Evolutionary conservation across 2,329 filamentous ascomycete genomes (phyloP).

Genomic region (Claviceps maximensis): DNA sequence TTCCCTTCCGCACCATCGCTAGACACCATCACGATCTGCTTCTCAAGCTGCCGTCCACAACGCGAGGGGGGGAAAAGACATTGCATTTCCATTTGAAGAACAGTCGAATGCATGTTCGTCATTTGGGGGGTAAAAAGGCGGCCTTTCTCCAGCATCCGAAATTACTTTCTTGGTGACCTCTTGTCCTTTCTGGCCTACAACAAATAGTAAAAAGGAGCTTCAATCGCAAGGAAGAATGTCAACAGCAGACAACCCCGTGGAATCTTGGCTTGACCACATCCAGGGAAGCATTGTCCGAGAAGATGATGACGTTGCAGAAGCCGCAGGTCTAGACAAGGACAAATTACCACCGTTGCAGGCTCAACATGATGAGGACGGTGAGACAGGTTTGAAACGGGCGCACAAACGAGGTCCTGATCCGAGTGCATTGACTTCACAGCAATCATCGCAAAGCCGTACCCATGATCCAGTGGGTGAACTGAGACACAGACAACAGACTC

Average conservation of each 20-base stretch:
- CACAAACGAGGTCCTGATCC: not conserved
- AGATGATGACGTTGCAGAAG: not conserved
- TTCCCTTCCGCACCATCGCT: not conserved
- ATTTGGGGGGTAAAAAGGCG: not conserved
- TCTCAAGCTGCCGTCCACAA: not conserved
- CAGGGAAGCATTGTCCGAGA: not conserved
- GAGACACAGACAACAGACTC: not conserved
- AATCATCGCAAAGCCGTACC: not conserved
- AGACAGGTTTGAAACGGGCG: not conserved
- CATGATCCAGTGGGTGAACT: not conserved
- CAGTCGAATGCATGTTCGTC: not conserved
- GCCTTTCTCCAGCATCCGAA: not conserved
- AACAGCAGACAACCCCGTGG: not conserved
- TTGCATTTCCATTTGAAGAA: not conserved
- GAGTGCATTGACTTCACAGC: not conserved
- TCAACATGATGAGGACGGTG: not conserved
- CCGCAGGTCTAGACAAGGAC: not conserved
- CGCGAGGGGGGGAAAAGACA: too few relatives aligned
- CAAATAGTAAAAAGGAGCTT: not conserved
- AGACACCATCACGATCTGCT: not conserved
- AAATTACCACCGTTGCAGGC: not conserved
- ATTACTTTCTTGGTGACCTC: not conserved
- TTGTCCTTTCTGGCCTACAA: not conserved
- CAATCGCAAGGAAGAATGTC: not conserved
- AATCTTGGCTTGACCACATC: constrained; percentile 1